Evolutionary conservation across 2,329 filamentous ascomycete genomes (phyloP), one percentile per base, ranked within the genome.

Genomic region (Sclerotinia sclerotiorum): DNA sequence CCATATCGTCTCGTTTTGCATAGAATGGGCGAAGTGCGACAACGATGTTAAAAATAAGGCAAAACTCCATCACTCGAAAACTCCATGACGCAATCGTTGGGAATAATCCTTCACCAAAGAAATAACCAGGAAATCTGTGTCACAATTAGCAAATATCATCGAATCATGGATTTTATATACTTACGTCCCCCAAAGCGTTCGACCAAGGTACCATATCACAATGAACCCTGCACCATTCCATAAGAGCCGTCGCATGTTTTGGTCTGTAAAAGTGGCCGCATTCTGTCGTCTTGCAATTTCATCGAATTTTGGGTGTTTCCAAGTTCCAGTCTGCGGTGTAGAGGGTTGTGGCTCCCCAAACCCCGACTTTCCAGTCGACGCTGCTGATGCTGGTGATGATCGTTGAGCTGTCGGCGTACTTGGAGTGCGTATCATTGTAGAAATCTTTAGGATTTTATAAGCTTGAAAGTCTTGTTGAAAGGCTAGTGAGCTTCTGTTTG

Each of bases 241-340:
- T 42, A 87, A 77, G 64, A 97, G 87, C 65, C 84, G 86, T 70
- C 84, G 85, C 61, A 95, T 80, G 72, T 97, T 94, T 77, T 86
- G 87, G 74, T 94, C 88, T 68, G 89, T 88, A 78, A 98, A 97
- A 60, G 85, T 91, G 19, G 88, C 88, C 27, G 89, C 89, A 78
- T 92, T 89, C 77, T 93, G 91, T 64, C 95, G 88, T 71, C 86
- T 86, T 21, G 91, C 88, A 77, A 99, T 96, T 80, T 98, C 94
- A 75, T 93, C 86, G 72, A 97, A 85, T 71, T 90, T 88, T 46
- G 95, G 95, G 79, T 99, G 95, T 76, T 89, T 87, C 94, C 95
- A 99, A 77, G 89, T 92, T 67, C 94, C 94, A 8, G 92, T 75
- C 11, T 65, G 61, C 21, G 67, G 67, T 21, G 67, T 68, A 19